A percentile compares a stretch with the other conserved stretches of the same genome.
phyloP scores from a whole-genome alignment of 192 early-diverging fungal species.

The Linnemannia zychae region DNA sequence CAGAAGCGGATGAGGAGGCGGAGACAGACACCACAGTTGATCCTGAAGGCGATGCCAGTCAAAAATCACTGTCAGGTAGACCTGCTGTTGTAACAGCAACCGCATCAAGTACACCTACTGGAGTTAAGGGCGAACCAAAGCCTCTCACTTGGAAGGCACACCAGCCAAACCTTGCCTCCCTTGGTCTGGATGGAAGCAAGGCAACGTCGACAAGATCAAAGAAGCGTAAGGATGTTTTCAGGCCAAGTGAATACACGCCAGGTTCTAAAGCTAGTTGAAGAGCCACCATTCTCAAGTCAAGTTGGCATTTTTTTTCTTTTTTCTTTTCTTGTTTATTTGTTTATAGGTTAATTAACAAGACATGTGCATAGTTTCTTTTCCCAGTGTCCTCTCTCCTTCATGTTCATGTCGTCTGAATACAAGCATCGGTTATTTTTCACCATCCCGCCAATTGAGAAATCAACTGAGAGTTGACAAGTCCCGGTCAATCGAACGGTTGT shows the following conservation, averaged over 20 bases:
- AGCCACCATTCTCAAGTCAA: not conserved
- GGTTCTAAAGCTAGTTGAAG: slow-evolving; percentile 2
- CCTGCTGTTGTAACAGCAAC: not conserved
- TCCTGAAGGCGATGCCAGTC: slow-evolving; percentile 46
- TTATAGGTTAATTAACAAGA: not conserved
- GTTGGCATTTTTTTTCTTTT: not conserved
- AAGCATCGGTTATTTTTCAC: not conserved
- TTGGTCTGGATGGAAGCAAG: not conserved
- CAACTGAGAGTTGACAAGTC: not conserved
- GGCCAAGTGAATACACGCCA: slow-evolving; percentile 35
- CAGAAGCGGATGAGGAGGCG: slow-evolving; percentile 37
- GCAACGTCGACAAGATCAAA: slow-evolving; percentile 20
- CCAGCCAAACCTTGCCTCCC: not conserved
- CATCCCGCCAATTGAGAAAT: not conserved
- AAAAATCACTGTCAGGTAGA: slow-evolving; percentile 2
- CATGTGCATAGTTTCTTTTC: not conserved
- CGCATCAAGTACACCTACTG: not conserved
- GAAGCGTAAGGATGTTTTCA: slow-evolving; percentile 48
- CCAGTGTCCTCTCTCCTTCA: not conserved
- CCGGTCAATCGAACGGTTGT: not conserved
- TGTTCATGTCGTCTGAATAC: not conserved
- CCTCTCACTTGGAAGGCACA: slow-evolving; percentile 16
- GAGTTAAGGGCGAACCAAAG: not conserved
- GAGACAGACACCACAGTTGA: slow-evolving; percentile 50
- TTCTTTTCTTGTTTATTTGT: not conserved